These are phyloP conservation scores for Echinosophora koreensis DNA, from an alignment of 306 rosid species.

Conservation along the genomic window DNA sequence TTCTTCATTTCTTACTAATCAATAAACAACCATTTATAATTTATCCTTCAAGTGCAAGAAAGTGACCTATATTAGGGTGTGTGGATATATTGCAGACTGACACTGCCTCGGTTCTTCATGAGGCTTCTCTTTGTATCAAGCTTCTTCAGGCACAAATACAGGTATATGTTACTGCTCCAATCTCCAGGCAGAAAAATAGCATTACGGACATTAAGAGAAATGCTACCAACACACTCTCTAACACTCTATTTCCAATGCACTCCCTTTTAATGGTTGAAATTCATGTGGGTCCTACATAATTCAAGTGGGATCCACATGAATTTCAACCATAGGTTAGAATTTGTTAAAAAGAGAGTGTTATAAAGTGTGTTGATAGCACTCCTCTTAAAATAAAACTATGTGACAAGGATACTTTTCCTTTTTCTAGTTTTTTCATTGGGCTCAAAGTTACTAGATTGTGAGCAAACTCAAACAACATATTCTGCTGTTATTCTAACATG, in stretches of 20 bases:
- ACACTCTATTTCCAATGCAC: too few species aligned
- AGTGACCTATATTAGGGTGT: neutral
- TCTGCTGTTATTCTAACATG: constrained; percentile 7
- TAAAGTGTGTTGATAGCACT: too few species aligned
- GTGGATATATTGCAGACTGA: constrained; percentile 67
- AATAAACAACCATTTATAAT: neutral
- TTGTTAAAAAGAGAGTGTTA: too few species aligned
- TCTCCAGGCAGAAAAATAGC: neutral
- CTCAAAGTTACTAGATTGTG: neutral
- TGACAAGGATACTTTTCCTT: neutral
- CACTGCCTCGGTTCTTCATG: constrained; percentile 86
- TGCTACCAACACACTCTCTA: too few species aligned
- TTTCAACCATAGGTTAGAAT: too few species aligned
- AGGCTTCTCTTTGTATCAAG: constrained; percentile 70
- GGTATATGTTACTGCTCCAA: constrained; percentile 46
- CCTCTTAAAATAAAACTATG: neutral
- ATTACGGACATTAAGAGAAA: too few species aligned
- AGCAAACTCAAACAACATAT: neutral
- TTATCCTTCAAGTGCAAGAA: neutral
- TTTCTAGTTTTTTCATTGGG: neutral
- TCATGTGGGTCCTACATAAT: too few species aligned
- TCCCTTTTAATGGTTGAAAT: too few species aligned
- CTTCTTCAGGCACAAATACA: constrained; percentile 71
- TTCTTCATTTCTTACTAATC: neutral
- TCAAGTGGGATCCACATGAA: too few species aligned